A percentile compares a stretch with the other conserved stretches of the same genome.
Conservation (phyloP, 139 green algal genomes). For the Eudorina sp. region DNA sequence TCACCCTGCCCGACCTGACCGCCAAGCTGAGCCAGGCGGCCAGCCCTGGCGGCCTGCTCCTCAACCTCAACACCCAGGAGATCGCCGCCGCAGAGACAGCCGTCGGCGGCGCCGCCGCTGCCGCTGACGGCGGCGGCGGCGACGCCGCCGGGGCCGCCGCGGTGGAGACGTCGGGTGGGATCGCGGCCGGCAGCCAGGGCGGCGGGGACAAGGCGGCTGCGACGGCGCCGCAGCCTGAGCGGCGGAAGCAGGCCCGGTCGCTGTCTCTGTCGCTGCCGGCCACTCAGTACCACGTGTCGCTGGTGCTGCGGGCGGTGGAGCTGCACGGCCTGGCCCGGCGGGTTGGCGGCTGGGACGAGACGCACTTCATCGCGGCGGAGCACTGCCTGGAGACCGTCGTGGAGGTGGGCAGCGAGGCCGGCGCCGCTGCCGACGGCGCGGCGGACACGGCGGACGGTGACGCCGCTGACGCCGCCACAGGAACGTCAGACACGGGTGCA, state of each 20-base stretch:
- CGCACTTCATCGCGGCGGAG: constrained; percentile 5
- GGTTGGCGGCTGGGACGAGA: constrained; percentile 22
- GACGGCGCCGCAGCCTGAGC: background rate
- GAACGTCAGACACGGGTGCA: background rate
- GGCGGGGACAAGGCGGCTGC: background rate
- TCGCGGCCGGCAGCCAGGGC: background rate
- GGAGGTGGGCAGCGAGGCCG: background rate
- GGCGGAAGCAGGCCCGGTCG: background rate
- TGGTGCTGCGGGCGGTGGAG: background rate
- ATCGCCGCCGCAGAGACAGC: background rate
- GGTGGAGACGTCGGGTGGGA: background rate
- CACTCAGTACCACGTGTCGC: background rate
- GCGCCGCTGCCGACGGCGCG: background rate
- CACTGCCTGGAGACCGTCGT: background rate
- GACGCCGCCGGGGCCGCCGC: background rate
- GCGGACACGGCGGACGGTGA: background rate
- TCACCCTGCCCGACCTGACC: background rate
- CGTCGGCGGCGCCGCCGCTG: background rate
- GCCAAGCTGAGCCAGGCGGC: background rate
- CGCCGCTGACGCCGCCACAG: background rate
- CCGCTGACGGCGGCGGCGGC: background rate
- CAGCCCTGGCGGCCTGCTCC: background rate
- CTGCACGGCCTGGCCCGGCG: constrained; percentile 31
- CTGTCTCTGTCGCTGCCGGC: constrained; percentile 7
- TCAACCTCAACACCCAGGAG: background rate